Conservation (phyloP, 345 rosid species). For the Salix brachista region DNA sequence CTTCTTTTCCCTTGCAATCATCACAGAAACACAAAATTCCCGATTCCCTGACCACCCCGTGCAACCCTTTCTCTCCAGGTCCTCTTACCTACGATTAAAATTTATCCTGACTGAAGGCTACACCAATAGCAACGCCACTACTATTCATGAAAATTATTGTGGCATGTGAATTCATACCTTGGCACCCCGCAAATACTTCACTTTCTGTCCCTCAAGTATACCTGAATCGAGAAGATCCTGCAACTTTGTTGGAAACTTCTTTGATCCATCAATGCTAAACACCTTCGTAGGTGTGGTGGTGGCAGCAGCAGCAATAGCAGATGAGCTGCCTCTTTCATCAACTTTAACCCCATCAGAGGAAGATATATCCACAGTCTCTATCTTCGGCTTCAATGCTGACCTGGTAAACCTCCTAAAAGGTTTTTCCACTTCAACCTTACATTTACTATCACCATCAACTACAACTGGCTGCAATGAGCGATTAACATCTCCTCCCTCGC, state of each 20-base stretch:
- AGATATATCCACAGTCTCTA: conserved; percentile 2
- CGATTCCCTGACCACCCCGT: conserved; percentile 58
- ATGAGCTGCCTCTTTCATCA: conserved; percentile 6
- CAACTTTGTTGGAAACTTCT: conserved; percentile 51
- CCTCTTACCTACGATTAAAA: conserved; percentile 36
- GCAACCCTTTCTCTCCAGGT: conserved; percentile 44
- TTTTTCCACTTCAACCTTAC: not conserved
- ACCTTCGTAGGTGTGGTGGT: not conserved
- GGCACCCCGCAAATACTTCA: conserved; percentile 54
- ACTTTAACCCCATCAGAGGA: not conserved
- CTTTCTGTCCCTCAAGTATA: conserved; percentile 65
- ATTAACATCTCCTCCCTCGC: not conserved
- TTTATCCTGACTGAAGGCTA: not conserved
- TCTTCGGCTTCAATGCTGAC: conserved; percentile 24
- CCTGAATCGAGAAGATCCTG: conserved; percentile 70
- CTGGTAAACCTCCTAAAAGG: conserved; percentile 32
- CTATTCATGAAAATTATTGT: not conserved
- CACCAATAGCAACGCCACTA: not conserved
- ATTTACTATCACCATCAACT: not conserved
- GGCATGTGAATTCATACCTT: conserved; percentile 45
- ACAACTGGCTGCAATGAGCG: not conserved
- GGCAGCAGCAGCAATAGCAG: not conserved
- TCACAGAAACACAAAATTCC: conserved; percentile 73
- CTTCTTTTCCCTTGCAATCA: conserved; percentile 56
- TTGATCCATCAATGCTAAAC: conserved; percentile 27